These are phyloP conservation scores for Huiozyma naganishii DNA, from an alignment of 805 yeast genomes.

Conservation along the genomic window DNA sequence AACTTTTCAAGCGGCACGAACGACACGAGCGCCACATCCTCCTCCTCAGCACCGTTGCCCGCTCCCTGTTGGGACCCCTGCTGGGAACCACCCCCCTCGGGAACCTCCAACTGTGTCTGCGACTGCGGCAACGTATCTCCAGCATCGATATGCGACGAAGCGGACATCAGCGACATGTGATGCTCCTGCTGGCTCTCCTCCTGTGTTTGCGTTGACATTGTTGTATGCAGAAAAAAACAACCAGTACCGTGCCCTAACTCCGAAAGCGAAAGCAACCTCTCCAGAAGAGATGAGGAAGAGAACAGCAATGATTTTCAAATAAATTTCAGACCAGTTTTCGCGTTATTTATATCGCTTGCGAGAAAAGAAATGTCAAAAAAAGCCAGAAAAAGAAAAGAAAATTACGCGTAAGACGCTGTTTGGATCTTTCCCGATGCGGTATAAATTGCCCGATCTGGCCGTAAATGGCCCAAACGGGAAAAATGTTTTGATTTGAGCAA, in stretches of 20 bases:
- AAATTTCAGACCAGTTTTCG: not conserved
- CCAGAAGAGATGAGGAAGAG: not conserved
- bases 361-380: not conserved
- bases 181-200: constrained; percentile 4
- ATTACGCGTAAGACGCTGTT: not conserved
- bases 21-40: constrained; percentile 34
- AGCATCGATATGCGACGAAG: constrained; percentile 17
- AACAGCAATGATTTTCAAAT: not conserved
- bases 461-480: not conserved
- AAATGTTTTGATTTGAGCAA: not conserved
- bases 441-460: not conserved
- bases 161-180: constrained; percentile 13
- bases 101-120: not conserved
- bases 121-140: not conserved
- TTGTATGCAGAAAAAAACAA: not conserved
- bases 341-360: not conserved
- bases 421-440: not conserved
- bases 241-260: too few species aligned
- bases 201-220: constrained; percentile 3
- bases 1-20: constrained; percentile 28
- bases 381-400: not conserved
- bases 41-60: constrained; percentile 31
- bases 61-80: constrained; percentile 13
- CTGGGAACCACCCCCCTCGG: not conserved
- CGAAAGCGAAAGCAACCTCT: not conserved